A percentile compares a stretch with the other conserved stretches of the same genome.
These are phyloP conservation scores for Setaria viridis DNA, from an alignment of 202 grass and related monocot species.

Conservation along the genomic window DNA sequence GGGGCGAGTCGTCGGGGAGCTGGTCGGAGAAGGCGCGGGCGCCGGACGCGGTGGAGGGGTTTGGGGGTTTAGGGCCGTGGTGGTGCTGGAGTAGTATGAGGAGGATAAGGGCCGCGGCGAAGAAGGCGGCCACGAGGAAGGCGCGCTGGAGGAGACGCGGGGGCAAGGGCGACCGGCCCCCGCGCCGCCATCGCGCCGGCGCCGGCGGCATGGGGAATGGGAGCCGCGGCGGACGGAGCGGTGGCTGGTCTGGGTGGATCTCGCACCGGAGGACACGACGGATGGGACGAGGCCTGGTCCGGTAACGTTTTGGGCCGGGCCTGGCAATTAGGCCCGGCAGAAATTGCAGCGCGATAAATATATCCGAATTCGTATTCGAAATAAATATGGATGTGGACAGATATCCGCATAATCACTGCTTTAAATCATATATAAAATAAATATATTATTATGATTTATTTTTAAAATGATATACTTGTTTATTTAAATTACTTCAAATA, in stretches of 20 bases:
- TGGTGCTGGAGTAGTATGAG: constrained; percentile 29
- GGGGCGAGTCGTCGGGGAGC: neutral
- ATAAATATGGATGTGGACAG: too few relatives aligned
- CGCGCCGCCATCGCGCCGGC: constrained; percentile 27
- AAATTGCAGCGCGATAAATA: too few relatives aligned
- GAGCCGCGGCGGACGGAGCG: too few relatives aligned
- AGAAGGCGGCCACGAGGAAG: constrained; percentile 41
- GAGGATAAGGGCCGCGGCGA: constrained; percentile 26
- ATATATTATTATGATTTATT: too few relatives aligned
- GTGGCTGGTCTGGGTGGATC: too few relatives aligned
- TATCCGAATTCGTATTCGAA: too few relatives aligned
- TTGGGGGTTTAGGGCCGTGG: constrained; percentile 33
- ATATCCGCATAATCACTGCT: too few relatives aligned
- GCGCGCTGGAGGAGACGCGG: constrained; percentile 2
- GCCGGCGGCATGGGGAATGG: constrained; percentile 1
- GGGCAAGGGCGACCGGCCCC: constrained; percentile 16
- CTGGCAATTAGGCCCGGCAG: too few relatives aligned
- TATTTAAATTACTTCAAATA: too few relatives aligned
- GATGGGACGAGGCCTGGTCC: neutral
- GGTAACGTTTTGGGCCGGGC: neutral
- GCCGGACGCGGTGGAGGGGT: neutral
- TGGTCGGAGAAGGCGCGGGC: constrained; percentile 20
- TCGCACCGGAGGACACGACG: too few relatives aligned
- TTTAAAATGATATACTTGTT: too few relatives aligned
- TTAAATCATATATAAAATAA: too few relatives aligned